Base-by-base conservation (phyloP, 257 asterid species). In the Nicotiana undulata region DNA sequence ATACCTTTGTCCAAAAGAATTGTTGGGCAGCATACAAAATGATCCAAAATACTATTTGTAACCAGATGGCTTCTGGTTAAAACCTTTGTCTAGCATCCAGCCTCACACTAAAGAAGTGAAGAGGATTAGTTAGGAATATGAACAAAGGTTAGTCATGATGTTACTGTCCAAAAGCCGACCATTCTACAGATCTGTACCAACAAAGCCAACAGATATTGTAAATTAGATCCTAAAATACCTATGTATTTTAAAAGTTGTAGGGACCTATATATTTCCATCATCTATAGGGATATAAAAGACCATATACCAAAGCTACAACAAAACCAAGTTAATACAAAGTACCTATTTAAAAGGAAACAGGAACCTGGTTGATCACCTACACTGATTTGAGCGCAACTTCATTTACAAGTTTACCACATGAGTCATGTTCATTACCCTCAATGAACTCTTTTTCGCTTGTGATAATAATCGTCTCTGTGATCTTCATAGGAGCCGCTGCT, bases 31-130 rank as follows among this genome's bases (percentile, higher is more conserved):
- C 83, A 89, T 80, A 85, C 58, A 76, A 80, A 87, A 81, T 80
- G 89, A 79, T 80, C 86, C 88, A 83, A 80, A 89, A 81, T 81
- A 85, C 81, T 80, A 88, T 82, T 89, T 86, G 86, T 82, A 85
- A 90, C 93, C 93, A 88, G 90, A 85, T 84, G 49, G 61, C 86
- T 89, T 82, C 91, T 82, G 90, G 88, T 84, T 75, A 89, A 90
- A 82, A 83, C 87, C 82, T 86, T 86, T 91, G 84, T 89, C 88
- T 82, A 87, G 88, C 96, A 86, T 88, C 92, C 88, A 87, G 81
- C 87, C 89, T 87, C 94, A 91, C 83, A 79, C 84, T 90, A 85
- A 85, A 88, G 82, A 86, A 89, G 83, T 87, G 89, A 90, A 86
- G 83, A 88, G 82, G 87, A 88, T 87, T 83, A 87, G 90, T 89